These are phyloP conservation scores for Cystobasidium ongulense DNA, from an alignment of 768 basidiomycete species.

Conservation along the genomic window DNA sequence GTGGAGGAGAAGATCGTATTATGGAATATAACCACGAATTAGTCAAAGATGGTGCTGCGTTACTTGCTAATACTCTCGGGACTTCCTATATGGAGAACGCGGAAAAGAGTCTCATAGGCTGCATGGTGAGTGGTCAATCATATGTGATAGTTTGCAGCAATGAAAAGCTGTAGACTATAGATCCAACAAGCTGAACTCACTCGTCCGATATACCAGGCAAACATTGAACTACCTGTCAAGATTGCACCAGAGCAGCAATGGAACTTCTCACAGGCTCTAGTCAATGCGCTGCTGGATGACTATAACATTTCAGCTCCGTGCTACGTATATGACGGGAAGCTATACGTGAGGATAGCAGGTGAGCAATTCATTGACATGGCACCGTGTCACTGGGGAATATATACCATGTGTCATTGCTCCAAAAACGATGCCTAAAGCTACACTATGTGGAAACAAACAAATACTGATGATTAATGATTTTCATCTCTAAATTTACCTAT, in stretches of 20 bases:
- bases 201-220: neutral
- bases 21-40: slow-evolving; percentile 61
- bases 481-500: no score
- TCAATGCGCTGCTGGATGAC: slow-evolving; percentile 17
- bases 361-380: no score
- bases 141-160: neutral
- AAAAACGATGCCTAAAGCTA: slow-evolving; percentile 19
- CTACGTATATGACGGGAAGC: slow-evolving; percentile 1
- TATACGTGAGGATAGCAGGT: slow-evolving; percentile 4
- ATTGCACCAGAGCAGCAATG: neutral
- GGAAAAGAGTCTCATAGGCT: slow-evolving; percentile 55
- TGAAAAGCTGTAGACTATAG: no score
- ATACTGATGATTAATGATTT: neutral
- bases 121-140: slow-evolving; percentile 62
- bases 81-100: slow-evolving; percentile 58
- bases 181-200: neutral
- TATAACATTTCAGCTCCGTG: neutral
- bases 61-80: slow-evolving; percentile 56
- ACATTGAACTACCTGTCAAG: neutral
- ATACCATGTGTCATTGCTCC: neutral
- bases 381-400: neutral
- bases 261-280: neutral
- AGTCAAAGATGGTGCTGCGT: slow-evolving; percentile 59
- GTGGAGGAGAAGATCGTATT: slow-evolving; percentile 66
- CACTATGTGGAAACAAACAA: neutral